Percentiles rank a stretch among this genome's conserved stretches.
Conservation (phyloP, 176 grass and related monocot species). For the Carex scoparia region DNA sequence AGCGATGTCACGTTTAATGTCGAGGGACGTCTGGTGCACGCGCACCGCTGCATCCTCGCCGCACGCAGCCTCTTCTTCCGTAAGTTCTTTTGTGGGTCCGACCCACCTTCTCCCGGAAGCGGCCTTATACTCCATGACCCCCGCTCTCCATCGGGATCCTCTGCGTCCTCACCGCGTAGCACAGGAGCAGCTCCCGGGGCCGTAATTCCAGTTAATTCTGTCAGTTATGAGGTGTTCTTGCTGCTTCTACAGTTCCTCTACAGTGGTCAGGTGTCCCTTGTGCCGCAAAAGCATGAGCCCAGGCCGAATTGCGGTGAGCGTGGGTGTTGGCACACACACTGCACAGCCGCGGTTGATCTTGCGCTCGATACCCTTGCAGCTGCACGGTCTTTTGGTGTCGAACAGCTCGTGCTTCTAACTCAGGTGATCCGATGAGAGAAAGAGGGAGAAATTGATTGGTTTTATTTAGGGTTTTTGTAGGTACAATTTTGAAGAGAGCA, state of each 20-base stretch:
- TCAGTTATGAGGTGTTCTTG: conserved; percentile 97
- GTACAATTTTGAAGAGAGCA: background rate
- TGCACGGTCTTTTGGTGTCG: conserved; percentile 82
- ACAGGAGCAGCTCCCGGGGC: conserved; percentile 18
- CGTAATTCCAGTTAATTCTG: conserved; percentile 78
- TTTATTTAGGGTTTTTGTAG: conserved; percentile 1
- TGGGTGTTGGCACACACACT: conserved; percentile 96
- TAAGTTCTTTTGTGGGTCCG: conserved; percentile 84
- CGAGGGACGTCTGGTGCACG: conserved; percentile 88
- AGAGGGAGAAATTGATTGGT: background rate
- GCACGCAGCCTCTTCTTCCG: conserved; percentile 97
- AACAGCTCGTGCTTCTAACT: conserved; percentile 85
- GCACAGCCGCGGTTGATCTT: conserved; percentile 96
- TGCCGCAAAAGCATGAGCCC: conserved; percentile 95
- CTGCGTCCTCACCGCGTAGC: conserved; percentile 47
- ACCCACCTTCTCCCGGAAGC: conserved; percentile 31
- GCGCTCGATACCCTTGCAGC: conserved; percentile 82
- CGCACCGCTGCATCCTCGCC: conserved; percentile 97
- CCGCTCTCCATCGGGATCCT: conserved; percentile 57
- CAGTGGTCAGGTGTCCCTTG: conserved; percentile 93
- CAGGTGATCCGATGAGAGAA: conserved; percentile 43
- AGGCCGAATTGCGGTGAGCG: conserved; percentile 73
- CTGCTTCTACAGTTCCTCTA: conserved; percentile 95
- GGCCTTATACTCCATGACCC: conserved; percentile 39
- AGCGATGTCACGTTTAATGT: conserved; percentile 97